Evolutionary conservation across 352 stramenopile genomes (phyloP).

Genomic region (Phytophthora brassicae): DNA sequence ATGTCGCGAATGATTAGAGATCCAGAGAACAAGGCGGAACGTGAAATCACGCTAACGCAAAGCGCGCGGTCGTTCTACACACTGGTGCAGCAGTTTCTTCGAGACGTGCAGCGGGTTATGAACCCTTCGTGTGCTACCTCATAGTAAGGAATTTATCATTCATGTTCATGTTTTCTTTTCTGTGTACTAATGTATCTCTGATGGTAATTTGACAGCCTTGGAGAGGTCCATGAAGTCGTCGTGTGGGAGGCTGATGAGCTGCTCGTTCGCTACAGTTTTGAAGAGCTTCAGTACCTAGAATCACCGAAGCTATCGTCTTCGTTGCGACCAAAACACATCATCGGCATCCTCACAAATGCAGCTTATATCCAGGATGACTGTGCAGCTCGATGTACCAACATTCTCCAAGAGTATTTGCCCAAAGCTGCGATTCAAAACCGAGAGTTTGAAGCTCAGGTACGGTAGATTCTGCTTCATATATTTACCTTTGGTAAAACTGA

Average conservation of each 20-base stretch:
- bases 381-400: conserved; percentile 43
- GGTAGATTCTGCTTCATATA: neutral
- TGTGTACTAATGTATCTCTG: conserved; percentile 1
- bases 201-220: conserved; percentile 34
- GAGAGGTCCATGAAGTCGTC: conserved; percentile 62
- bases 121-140: conserved; percentile 82
- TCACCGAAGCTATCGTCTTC: conserved; percentile 62
- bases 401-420: conserved; percentile 59
- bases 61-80: conserved; percentile 79
- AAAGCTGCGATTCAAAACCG: conserved; percentile 47
- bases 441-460: conserved; percentile 46
- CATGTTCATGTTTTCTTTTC: neutral
- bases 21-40: conserved; percentile 62
- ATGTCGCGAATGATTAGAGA: conserved; percentile 67
- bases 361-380: conserved; percentile 73
- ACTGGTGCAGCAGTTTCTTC: conserved; percentile 80
- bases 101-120: conserved; percentile 73
- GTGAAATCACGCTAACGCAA: conserved; percentile 81
- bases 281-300: conserved; percentile 65
- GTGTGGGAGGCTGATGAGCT: conserved; percentile 61
- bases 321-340: conserved; percentile 63
- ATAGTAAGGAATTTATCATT: conserved; percentile 37
- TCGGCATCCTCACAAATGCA: conserved; percentile 70
- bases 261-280: conserved; percentile 59
- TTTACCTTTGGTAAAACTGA: neutral